Percentiles rank a stretch among this genome's conserved stretches.
These are phyloP conservation scores for Pestalotiopsis sp. DNA, from an alignment of 2,329 filamentous ascomycete species.

Conservation along the genomic window DNA sequence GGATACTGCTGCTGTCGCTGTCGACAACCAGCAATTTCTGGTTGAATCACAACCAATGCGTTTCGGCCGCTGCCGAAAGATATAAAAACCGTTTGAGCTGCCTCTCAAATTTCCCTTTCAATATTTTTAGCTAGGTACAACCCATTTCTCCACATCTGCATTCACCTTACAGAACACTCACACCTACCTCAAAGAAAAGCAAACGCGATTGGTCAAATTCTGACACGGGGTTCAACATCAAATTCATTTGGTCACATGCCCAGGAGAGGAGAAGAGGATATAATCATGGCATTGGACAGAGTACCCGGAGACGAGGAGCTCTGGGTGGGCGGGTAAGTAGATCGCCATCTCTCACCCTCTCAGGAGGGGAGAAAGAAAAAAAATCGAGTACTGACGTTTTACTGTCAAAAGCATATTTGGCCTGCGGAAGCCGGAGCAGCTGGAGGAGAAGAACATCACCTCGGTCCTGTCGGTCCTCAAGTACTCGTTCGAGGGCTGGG, in stretches of 20 bases:
- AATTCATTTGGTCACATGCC: background rate
- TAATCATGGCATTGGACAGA: constrained; percentile 63
- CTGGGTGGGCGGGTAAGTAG: constrained; percentile 76
- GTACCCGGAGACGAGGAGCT: constrained; percentile 72
- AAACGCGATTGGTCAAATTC: background rate
- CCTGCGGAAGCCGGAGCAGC: constrained; percentile 57
- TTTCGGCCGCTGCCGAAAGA: background rate
- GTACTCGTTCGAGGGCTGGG: constrained; percentile 42
- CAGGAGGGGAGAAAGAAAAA: background rate
- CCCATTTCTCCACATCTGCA: background rate
- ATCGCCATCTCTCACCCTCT: background rate
- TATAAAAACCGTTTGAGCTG: background rate
- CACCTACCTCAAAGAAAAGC: background rate
- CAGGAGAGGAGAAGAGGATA: background rate
- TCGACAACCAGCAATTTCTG: background rate
- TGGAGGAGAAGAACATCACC: constrained; percentile 77
- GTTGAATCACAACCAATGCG: background rate
- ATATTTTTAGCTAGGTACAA: background rate
- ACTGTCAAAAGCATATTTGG: constrained; percentile 13
- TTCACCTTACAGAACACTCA: background rate
- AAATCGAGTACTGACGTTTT: background rate
- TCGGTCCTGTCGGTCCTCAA: constrained; percentile 83
- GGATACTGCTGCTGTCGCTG: background rate
- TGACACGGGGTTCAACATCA: background rate
- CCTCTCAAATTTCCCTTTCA: background rate